Evolutionary conservation across 257 asterid species (phyloP).

Genomic region (Plantago major): DNA sequence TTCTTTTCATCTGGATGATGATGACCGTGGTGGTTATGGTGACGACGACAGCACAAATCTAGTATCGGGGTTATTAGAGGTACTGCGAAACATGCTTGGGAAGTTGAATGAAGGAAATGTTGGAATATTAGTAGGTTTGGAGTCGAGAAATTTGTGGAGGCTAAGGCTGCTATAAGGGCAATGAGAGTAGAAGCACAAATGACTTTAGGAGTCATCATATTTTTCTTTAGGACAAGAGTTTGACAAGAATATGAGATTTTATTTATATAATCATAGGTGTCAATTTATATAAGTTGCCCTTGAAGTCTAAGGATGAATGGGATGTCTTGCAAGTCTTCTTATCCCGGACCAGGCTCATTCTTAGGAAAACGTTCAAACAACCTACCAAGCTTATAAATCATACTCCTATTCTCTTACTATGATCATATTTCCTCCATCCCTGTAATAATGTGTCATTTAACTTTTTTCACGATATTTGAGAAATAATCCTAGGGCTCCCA

Average conservation of each 20-base stretch:
- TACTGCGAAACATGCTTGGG: constrained; percentile 18
- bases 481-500: too few relatives aligned
- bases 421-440: too few relatives aligned
- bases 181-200: constrained; percentile 36
- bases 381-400: constrained; percentile 37
- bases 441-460: too few relatives aligned
- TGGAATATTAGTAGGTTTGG: constrained; percentile 13
- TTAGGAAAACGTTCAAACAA: constrained; percentile 27
- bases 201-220: constrained; percentile 36
- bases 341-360: constrained; percentile 26
- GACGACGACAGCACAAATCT: constrained; percentile 2
- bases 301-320: constrained; percentile 46
- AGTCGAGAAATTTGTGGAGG: constrained; percentile 30
- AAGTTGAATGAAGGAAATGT: constrained; percentile 15
- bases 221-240: constrained; percentile 10
- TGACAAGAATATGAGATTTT: constrained; percentile 7
- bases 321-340: constrained; percentile 74
- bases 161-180: constrained; percentile 49
- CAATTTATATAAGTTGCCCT: constrained; percentile 27
- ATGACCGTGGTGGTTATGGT: constrained; percentile 15
- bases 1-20: constrained; percentile 23
- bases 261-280: constrained; percentile 17
- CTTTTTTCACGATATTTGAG: too few relatives aligned
- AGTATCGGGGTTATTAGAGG: constrained; percentile 5
- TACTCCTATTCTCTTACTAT: too few relatives aligned